phyloP scores from a whole-genome alignment of 345 rosid species.

The Geranium rotundifolium region DNA sequence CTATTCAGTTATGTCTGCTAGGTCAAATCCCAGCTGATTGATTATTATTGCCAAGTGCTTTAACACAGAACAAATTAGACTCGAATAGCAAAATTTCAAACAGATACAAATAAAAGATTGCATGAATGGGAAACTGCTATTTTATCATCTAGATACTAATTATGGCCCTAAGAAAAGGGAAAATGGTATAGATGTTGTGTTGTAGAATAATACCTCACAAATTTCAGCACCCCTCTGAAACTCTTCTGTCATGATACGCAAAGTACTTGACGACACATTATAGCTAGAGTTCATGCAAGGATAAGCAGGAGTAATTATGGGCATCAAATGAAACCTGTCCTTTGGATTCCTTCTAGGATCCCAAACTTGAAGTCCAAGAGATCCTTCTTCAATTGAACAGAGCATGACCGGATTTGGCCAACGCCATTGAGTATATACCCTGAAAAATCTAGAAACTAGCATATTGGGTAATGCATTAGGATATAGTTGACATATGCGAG shows the following conservation, averaged over 20 bases:
- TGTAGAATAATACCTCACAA: constrained; percentile 66
- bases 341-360: constrained; percentile 86
- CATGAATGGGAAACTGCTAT: not conserved
- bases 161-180: not conserved
- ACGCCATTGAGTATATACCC: constrained; percentile 90
- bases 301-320: constrained; percentile 96
- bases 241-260: constrained; percentile 83
- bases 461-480: constrained; percentile 94
- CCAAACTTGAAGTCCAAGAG: constrained; percentile 93
- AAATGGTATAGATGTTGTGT: constrained; percentile 1
- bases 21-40: not conserved
- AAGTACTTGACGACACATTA: constrained; percentile 81
- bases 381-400: constrained; percentile 73
- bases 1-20: not conserved
- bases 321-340: constrained; percentile 85
- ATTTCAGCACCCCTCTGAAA: constrained; percentile 86
- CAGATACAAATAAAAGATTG: not conserved
- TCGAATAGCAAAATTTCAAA: not conserved
- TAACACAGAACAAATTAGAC: not conserved
- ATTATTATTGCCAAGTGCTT: not conserved
- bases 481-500: constrained; percentile 94
- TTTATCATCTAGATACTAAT: not conserved
- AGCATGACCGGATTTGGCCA: constrained; percentile 99
- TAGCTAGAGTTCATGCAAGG: constrained; percentile 98
- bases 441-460: constrained; percentile 86